Conservation (phyloP, 1,284 basidiomycete species). For the Fomitopsis palustris region DNA sequence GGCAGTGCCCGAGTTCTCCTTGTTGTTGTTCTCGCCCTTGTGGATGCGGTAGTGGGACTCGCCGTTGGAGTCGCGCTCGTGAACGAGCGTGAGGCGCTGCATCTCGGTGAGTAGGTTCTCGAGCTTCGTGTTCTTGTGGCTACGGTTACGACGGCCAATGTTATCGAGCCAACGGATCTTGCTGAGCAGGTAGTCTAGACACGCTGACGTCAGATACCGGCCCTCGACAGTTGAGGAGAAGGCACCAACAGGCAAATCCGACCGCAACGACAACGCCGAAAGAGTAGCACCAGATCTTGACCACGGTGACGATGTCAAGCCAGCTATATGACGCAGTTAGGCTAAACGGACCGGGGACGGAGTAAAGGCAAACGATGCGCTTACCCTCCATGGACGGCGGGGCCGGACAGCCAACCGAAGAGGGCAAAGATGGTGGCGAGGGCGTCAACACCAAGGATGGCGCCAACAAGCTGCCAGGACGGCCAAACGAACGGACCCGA, state of each 20-base stretch:
- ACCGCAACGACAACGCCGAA: constrained; percentile 7
- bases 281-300: constrained; percentile 10
- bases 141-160: constrained; percentile 8
- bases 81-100: constrained; percentile 8
- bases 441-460: constrained; percentile 8
- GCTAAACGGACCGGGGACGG: no score
- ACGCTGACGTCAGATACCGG: neutral
- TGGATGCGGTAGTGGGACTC: constrained; percentile 6
- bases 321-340: constrained; percentile 1
- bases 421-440: constrained; percentile 11
- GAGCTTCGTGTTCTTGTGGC: constrained; percentile 8
- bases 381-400: constrained; percentile 7
- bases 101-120: constrained; percentile 10
- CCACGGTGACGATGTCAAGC: constrained; percentile 10
- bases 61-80: constrained; percentile 6
- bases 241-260: constrained; percentile 6
- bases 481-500: constrained; percentile 9
- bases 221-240: no score
- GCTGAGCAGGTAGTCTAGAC: constrained; percentile 6
- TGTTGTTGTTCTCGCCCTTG: neutral
- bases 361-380: neutral
- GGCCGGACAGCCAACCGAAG: constrained; percentile 10
- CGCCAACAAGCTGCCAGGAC: constrained; percentile 10
- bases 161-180: constrained; percentile 8
- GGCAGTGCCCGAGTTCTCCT: neutral